Percentiles rank a stretch among this genome's conserved stretches.
Conservation (phyloP, 2,329 filamentous ascomycete genomes). For the Cladosporium sp. region DNA sequence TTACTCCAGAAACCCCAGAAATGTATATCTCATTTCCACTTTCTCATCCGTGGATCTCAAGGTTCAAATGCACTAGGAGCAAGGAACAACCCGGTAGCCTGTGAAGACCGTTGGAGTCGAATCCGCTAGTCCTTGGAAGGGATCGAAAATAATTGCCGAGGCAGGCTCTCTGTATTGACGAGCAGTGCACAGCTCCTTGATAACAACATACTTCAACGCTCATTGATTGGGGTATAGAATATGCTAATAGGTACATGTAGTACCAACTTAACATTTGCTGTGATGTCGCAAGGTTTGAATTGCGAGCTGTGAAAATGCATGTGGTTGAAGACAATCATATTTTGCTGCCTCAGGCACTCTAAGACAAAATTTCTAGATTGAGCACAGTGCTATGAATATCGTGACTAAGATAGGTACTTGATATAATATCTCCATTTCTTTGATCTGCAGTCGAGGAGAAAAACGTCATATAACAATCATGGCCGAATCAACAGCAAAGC, state of each 20-base stretch:
- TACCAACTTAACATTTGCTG: too few relatives aligned
- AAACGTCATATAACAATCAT: background rate
- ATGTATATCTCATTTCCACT: background rate
- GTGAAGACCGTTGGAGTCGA: background rate
- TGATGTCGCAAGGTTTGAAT: too few relatives aligned
- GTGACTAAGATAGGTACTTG: background rate
- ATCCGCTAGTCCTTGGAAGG: background rate
- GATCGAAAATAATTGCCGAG: background rate
- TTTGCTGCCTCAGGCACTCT: background rate
- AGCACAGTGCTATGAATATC: background rate
- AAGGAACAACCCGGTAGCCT: constrained; percentile 4
- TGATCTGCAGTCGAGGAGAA: background rate
- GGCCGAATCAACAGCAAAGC: background rate
- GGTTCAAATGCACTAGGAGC: background rate
- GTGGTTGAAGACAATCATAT: background rate
- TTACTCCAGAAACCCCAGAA: constrained; percentile 1
- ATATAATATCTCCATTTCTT: background rate
- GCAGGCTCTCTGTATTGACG: too few relatives aligned
- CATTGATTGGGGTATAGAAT: too few relatives aligned
- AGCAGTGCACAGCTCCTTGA: too few relatives aligned
- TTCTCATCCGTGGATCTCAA: background rate
- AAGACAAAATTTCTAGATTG: background rate
- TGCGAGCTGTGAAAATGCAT: background rate
- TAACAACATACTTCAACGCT: too few relatives aligned
- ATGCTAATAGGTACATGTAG: too few relatives aligned